Base-by-base conservation (phyloP, 495 filamentous ascomycete genomes). In the Aspergillus leporis region DNA sequence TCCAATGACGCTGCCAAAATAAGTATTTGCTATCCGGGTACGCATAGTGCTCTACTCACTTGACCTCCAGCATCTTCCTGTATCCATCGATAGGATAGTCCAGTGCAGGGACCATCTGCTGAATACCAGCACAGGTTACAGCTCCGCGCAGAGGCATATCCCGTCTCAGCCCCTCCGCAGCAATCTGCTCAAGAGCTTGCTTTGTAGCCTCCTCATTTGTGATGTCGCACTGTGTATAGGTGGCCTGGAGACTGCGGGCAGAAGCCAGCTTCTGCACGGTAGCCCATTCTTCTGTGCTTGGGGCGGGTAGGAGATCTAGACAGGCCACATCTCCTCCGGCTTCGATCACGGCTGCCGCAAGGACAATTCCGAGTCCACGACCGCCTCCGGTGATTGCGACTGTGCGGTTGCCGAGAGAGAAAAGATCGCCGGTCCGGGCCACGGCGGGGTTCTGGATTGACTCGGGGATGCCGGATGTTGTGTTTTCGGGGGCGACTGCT, bases 121-220 rank as follows among this genome's bases (percentile, higher is more conserved):
- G 90, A 57, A 95, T 91, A 63, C 92, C 91, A 31, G 91, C 92
- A 54, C 89, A 89, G 74, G 90, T 92, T 74, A 95, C 82, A 16
- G 92, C 76, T 22, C 93, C 87, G 56, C 92, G 84, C 18, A 91
- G 77, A 5, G 82, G 74, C 59, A 79, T 70, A 30, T 68, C 63
- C 13, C 66, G 63, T 4, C 66, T 36, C 31, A 65, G 78, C 28
- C 81, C 81, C 31, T 83, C 78, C 55, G 89, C 84, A 18, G 84
- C 66, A 38, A 71, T 69, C 25, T 60, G 49, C 32, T 68, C 64
- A 1, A 72, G 55, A 1, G 59, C 55, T 78, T 31, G 25, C 55
- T 67, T 49, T 18, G 65, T 68, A 8, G 48, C 47, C 21, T 58
- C 58, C 82, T 73, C 87, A 79, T 78, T 90, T 18, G 70, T 75